Evolutionary conservation across 768 basidiomycete species (phyloP), one percentile per base, ranked within the genome.

Genomic region (Lenzites betulinus): DNA sequence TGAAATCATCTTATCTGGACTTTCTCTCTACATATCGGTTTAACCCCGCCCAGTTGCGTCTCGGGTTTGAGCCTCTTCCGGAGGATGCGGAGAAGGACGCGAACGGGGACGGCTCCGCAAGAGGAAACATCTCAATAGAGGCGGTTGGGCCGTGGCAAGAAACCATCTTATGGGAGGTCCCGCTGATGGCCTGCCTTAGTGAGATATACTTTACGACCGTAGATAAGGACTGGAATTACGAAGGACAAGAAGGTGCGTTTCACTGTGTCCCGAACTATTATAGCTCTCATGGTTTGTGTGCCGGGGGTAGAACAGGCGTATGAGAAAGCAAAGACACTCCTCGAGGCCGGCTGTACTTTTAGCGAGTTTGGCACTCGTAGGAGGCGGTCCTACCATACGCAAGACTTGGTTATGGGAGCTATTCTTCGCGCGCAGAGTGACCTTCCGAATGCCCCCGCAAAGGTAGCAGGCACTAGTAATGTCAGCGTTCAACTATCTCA

Each of bases 91-190:
- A 57, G 7, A 50, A 58, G 52, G 71, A 66, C 54, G 65, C 66
- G 48, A 50, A 23, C 25, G 56, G 39, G 13, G 57, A 59, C 20
- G 33, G 22, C n/a, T 18, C 28, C 7, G 48, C 57, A 23, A 42
- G 62, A 7, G 65, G 65, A 0, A 44, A 63, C 13, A 74, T 95
- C 36, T 85, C 92, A 66, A 89, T 99, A 54, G 84, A 87, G 62
- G 83, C 84, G 6, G 68, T 68, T 28, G 95, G 93, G 7, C 81
- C 80, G 6, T 95, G 93, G 93, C 75, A 75, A 0, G 92, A 95
- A 64, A 82, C 91, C 7, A 96, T 98, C 59, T 77, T 97, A 26
- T 99, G 96, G 87, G 97, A 98, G 76, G 94, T 98, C 1, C 95
- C 94, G 1, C 77, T 98, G 51, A 95, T 98, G 93, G 87, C 94